Evolutionary conservation across 1,284 basidiomycete species (phyloP).

Genomic region (Caloboletus inedulis): DNA sequence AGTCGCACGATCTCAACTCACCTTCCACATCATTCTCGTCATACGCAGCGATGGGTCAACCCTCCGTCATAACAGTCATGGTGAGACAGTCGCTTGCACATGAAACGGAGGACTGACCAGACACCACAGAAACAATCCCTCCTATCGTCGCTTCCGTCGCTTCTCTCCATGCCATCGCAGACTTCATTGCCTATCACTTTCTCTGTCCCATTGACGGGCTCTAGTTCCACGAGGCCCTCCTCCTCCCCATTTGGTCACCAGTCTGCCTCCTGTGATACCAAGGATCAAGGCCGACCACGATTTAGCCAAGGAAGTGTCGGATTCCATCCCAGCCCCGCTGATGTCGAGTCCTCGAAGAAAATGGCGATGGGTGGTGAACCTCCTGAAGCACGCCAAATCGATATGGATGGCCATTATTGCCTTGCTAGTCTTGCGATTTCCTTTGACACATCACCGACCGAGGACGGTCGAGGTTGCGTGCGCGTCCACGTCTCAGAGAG

Average conservation of each 20-base stretch:
- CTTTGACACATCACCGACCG: conserved; percentile 59
- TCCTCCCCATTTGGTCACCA: conserved; percentile 53
- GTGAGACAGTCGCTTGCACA: conserved; percentile 39
- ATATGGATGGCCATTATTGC: conserved; percentile 45
- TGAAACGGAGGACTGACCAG: conserved; percentile 22
- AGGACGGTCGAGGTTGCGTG: conserved; percentile 70
- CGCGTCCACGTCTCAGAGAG: conserved; percentile 59
- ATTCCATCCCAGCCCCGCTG: conserved; percentile 54
- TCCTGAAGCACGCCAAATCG: conserved; percentile 48
- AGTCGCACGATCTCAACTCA: conserved; percentile 45
- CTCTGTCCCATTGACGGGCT: conserved; percentile 45
- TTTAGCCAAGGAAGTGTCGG: conserved; percentile 38
- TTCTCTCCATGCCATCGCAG: conserved; percentile 62
- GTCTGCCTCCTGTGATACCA: conserved; percentile 47
- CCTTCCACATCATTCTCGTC: conserved; percentile 42
- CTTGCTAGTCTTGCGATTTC: conserved; percentile 66
- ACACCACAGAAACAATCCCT: conserved; percentile 50
- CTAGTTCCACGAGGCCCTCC: conserved; percentile 39
- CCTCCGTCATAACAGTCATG: conserved; percentile 67
- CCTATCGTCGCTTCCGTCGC: conserved; percentile 68
- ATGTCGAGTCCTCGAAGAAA: conserved; percentile 32
- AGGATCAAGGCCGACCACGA: conserved; percentile 57
- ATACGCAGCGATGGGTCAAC: conserved; percentile 43
- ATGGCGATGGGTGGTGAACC: conserved; percentile 29
- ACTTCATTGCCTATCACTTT: conserved; percentile 51